A percentile compares a stretch with the other conserved stretches of the same genome.
Evolutionary conservation across 352 stramenopile genomes (phyloP).

Genomic region (Phytophthora syringae): DNA sequence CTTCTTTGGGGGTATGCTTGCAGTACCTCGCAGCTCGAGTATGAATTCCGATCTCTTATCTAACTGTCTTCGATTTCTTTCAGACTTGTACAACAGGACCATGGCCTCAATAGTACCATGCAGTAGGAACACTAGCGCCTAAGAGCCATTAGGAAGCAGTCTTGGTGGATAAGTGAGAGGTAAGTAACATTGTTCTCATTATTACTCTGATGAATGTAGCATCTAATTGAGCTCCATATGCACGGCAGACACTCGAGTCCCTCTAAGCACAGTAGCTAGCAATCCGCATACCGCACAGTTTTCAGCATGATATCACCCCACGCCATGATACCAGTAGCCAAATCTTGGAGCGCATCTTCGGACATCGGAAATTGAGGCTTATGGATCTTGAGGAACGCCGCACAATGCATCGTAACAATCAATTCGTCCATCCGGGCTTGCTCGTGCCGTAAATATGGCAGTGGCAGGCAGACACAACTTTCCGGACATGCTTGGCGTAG

Average conservation of each 20-base stretch:
- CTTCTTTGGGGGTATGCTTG: conserved; percentile 50
- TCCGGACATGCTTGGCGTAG: conserved; percentile 32
- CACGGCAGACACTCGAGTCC: too few relatives aligned
- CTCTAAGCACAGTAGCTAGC: too few relatives aligned
- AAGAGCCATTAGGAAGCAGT: too few relatives aligned
- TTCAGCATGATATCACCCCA: conserved; percentile 26
- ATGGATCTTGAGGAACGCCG: conserved; percentile 40
- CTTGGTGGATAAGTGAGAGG: too few relatives aligned
- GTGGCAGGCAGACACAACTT: conserved; percentile 46
- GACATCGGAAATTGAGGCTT: conserved; percentile 17
- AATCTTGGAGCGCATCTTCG: conserved; percentile 13
- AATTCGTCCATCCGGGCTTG: too few relatives aligned
- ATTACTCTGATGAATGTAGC: too few relatives aligned
- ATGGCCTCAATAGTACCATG: conserved; percentile 28
- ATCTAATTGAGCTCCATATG: too few relatives aligned
- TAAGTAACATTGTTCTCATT: too few relatives aligned
- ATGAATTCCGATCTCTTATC: neutral
- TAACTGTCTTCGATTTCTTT: neutral
- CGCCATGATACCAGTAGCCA: conserved; percentile 22
- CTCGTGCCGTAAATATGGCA: conserved; percentile 22
- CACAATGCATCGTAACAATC: conserved; percentile 32
- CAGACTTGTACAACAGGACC: conserved; percentile 36
- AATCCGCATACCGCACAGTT: too few relatives aligned
- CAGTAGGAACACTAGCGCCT: too few relatives aligned
- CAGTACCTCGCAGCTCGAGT: neutral